phyloP scores from a whole-genome alignment of 371 early-diverging fungal genomes.

The Mucor ambiguus region DNA sequence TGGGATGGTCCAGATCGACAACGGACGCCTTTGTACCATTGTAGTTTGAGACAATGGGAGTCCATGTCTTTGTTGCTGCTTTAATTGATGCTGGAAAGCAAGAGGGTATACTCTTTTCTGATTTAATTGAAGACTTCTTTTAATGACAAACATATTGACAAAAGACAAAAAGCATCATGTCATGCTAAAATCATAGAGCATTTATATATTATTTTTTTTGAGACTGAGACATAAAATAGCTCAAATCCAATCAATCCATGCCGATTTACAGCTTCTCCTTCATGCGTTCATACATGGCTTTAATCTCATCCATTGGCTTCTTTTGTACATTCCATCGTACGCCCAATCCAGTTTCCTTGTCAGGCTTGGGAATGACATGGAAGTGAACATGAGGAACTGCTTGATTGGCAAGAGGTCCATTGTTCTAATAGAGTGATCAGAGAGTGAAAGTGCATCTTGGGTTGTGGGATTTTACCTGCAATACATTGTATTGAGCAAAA shows the following conservation, averaged over 20 bases:
- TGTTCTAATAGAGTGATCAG: slow-evolving; percentile 61
- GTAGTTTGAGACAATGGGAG: neutral
- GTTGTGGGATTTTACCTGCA: slow-evolving; percentile 65
- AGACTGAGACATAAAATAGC: neutral
- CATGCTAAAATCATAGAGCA: neutral
- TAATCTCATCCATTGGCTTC: slow-evolving; percentile 41
- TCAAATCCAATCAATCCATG: slow-evolving; percentile 1
- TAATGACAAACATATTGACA: slow-evolving; percentile 9
- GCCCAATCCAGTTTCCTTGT: slow-evolving; percentile 66
- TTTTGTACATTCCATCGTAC: slow-evolving; percentile 65
- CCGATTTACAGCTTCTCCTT: slow-evolving; percentile 8
- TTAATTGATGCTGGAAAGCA: neutral
- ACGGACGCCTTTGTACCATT: slow-evolving; percentile 10
- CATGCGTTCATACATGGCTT: slow-evolving; percentile 27
- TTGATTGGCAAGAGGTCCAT: slow-evolving; percentile 78
- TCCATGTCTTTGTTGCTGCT: neutral
- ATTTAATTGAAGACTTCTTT: neutral
- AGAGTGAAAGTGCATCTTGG: neutral
- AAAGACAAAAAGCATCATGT: neutral
- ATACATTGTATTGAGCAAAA: slow-evolving; percentile 79
- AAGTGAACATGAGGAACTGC: slow-evolving; percentile 91
- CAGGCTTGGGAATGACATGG: slow-evolving; percentile 87
- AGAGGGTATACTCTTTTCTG: neutral
- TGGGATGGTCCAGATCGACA: slow-evolving; percentile 38
- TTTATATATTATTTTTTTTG: slow-evolving; percentile 3